Evolutionary conservation across 306 rosid species (phyloP), one percentile per base, ranked within the genome.

Genomic region (Cicer yamashitae): DNA sequence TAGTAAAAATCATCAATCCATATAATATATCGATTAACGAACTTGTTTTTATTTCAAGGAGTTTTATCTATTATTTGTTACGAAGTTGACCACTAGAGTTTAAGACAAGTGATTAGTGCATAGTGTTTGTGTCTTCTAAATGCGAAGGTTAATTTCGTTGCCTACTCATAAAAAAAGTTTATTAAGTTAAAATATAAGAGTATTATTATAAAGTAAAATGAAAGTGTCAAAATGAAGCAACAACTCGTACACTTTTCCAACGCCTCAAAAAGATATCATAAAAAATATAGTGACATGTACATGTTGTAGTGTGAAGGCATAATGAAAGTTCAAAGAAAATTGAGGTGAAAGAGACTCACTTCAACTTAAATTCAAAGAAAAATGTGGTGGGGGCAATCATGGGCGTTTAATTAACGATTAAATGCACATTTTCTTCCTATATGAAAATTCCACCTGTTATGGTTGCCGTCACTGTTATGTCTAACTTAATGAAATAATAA

Each of bases 321-420:
- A 70, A 79, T 69, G 75, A 52, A 75, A 38, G 6, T 7, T 60
- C 5, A 20, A 74, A 20, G 77, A 76, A 73, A 76, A 41, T 8
- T 30, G 80, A 75, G 67, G 18, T 52, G 79, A 81, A 68, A 82
- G 68, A 50, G 83, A 80, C 78, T 20, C 40, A 46, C 67, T 15
- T 14, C 0, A 63, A 9, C 87, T 83, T 89, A 47, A 77, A 81
- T 80, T 73, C 74, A 83, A 87, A 82, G 87, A 20, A 77, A 71
- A 13, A 37, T 39, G 64, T 11, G 43, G 81, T 83, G 84, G 87
- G 87, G 64, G n/a, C 68, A 64, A 70, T 72, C 58, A 62, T 75
- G 83, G 78, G 37, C 74, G 70, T 78, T 82, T 84, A 84, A 66
- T 84, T 79, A 78, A 10, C 6, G 8, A 75, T 71, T 83, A 79